These are phyloP conservation scores for Fusarium beomiforme DNA, from an alignment of 2,329 filamentous ascomycete genomes.

Conservation along the genomic window DNA sequence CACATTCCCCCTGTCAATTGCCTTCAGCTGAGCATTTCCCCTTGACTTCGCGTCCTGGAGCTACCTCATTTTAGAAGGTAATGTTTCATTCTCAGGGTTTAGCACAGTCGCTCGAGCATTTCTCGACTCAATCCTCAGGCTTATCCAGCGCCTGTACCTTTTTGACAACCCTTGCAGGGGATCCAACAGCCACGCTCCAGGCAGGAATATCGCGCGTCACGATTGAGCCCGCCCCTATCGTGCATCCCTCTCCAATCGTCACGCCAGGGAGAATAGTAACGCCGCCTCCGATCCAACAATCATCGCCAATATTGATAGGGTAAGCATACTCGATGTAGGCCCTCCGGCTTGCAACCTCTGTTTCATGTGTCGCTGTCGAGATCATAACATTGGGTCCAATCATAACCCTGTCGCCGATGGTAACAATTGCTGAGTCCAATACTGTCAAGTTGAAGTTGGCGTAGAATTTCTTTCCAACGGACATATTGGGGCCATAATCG, in stretches of 20 bases:
- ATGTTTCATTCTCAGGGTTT: too few relatives aligned
- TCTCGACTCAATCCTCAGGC: neutral
- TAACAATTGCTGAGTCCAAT: conserved; percentile 62
- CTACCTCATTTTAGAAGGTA: too few relatives aligned
- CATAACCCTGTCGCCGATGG: conserved; percentile 61
- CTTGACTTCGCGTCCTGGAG: too few relatives aligned
- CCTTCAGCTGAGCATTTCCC: too few relatives aligned
- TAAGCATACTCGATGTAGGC: conserved; percentile 60
- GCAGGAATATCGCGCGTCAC: conserved; percentile 69
- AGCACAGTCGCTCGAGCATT: too few relatives aligned
- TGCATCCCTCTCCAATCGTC: conserved; percentile 77
- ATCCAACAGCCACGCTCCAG: conserved; percentile 50
- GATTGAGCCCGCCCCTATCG: conserved; percentile 82
- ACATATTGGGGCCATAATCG: conserved; percentile 71
- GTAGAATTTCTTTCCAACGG: conserved; percentile 66
- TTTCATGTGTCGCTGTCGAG: conserved; percentile 62
- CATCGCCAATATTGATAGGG: conserved; percentile 58
- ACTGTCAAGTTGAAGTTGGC: conserved; percentile 63
- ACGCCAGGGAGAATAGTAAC: conserved; percentile 81
- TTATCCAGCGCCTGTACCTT: conserved; percentile 1
- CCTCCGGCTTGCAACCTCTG: conserved; percentile 57
- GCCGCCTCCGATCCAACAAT: conserved; percentile 77
- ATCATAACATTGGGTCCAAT: conserved; percentile 63
- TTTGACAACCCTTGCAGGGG: conserved; percentile 48
- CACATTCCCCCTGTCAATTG: too few relatives aligned